A percentile compares a stretch with the other conserved stretches of the same genome.
phyloP scores from a whole-genome alignment of 169 alveolate genomes.

The Plasmodium malariae region DNA sequence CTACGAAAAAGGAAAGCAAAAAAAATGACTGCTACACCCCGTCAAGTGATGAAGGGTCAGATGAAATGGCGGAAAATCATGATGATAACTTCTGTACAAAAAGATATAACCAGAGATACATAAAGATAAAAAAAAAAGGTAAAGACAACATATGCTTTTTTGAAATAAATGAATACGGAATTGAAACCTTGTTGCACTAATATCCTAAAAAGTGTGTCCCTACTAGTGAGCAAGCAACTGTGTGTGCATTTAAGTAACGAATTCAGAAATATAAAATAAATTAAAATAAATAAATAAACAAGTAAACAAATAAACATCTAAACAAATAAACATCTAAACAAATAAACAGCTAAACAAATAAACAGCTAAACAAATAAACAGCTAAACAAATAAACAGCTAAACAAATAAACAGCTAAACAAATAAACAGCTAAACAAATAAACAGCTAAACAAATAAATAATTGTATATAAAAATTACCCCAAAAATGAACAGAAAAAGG shows the following conservation, averaged over 20 bases:
- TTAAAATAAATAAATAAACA: not conserved
- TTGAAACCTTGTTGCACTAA: conserved; percentile 15
- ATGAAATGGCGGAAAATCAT: conserved; percentile 8
- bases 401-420: no score
- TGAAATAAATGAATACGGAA: conserved; percentile 51
- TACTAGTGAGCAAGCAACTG: no score
- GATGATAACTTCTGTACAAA: conserved; percentile 25
- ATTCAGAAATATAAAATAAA: no score
- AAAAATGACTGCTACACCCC: not conserved
- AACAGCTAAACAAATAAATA: no score
- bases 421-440: no score
- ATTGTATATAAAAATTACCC: no score
- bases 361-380: no score
- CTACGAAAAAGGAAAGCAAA: not conserved
- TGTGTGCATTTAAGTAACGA: no score
- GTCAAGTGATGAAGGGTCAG: conserved; percentile 39
- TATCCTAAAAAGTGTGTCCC: not conserved
- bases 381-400: no score
- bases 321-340: no score
- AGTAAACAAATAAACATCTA: not conserved
- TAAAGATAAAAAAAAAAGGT: conserved; percentile 28
- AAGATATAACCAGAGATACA: conserved; percentile 55
- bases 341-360: no score
- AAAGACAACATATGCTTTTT: conserved; percentile 31
- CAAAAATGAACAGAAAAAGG: no score